A percentile compares a stretch with the other conserved stretches of the same genome.
Evolutionary conservation across 768 basidiomycete species (phyloP).

Genomic region (Mycena sanguinolenta): DNA sequence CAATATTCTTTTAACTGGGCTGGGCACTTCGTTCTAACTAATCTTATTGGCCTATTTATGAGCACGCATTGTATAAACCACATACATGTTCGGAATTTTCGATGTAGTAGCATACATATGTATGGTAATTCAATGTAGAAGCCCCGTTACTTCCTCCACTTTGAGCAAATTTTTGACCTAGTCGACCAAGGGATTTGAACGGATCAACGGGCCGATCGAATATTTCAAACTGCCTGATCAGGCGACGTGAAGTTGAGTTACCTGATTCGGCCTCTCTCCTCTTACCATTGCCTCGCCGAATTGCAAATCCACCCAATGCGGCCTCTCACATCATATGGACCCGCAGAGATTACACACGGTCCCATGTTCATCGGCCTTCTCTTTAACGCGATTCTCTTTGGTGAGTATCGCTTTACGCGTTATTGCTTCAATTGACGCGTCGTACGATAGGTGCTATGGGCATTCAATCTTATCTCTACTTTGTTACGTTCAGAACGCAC

Average conservation of each 20-base stretch:
- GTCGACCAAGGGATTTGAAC: too few relatives aligned
- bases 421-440: background rate
- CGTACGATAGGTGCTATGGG: constrained; percentile 37
- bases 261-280: background rate
- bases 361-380: constrained; percentile 52
- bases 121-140: background rate
- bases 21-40: background rate
- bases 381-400: constrained; percentile 51
- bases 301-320: constrained; percentile 8
- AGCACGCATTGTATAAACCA: background rate
- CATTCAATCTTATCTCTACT: constrained; percentile 53
- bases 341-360: constrained; percentile 42
- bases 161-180: too few relatives aligned
- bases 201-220: constrained; percentile 10
- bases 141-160: too few relatives aligned
- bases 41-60: background rate
- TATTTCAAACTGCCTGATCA: constrained; percentile 3
- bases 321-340: constrained; percentile 18
- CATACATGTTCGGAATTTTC: background rate
- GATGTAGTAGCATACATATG: too few relatives aligned
- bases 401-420: constrained; percentile 24
- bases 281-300: background rate
- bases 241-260: background rate
- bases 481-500: constrained; percentile 50
- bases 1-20: background rate